These are phyloP conservation scores for Globisporangium viniferum DNA, from an alignment of 352 stramenopile genomes.

Conservation along the genomic window DNA sequence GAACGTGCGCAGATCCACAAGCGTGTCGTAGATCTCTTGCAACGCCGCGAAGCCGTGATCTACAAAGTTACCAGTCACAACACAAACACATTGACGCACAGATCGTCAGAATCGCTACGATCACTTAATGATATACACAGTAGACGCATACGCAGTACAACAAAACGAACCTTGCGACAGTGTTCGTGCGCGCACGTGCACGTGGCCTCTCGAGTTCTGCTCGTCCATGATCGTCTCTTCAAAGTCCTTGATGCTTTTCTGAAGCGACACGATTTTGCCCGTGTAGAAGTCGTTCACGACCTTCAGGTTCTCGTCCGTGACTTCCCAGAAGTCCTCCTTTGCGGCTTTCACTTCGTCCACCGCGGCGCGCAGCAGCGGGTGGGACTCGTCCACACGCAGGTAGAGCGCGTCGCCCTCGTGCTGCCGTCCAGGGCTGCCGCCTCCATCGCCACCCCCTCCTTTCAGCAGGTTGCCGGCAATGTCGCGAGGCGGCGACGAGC, in stretches of 20 bases:
- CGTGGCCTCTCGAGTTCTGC: conserved; percentile 69
- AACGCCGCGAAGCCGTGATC: conserved; percentile 80
- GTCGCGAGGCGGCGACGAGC: conserved; percentile 10
- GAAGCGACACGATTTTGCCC: conserved; percentile 63
- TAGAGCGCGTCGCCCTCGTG: conserved; percentile 22
- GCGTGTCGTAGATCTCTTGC: conserved; percentile 88
- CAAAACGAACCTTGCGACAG: conserved; percentile 38
- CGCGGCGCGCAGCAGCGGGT: conserved; percentile 50
- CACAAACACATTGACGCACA: not conserved
- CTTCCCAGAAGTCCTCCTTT: conserved; percentile 82
- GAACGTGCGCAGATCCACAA: conserved; percentile 88
- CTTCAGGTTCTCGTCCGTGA: conserved; percentile 77
- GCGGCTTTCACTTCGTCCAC: conserved; percentile 64
- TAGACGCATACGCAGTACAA: too few species aligned
- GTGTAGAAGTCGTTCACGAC: conserved; percentile 85
- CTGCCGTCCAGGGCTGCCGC: conserved; percentile 6
- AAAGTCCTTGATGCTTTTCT: conserved; percentile 73
- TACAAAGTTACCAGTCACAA: conserved; percentile 3
- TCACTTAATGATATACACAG: not conserved
- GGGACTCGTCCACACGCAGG: conserved; percentile 55
- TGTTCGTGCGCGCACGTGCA: conserved; percentile 59
- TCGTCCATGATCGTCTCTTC: conserved; percentile 65
- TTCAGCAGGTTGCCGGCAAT: not conserved
- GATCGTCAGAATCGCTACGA: not conserved
- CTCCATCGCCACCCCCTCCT: not conserved